phyloP scores from a whole-genome alignment of 352 stramenopile species.

The Globisporangium canariense region DNA sequence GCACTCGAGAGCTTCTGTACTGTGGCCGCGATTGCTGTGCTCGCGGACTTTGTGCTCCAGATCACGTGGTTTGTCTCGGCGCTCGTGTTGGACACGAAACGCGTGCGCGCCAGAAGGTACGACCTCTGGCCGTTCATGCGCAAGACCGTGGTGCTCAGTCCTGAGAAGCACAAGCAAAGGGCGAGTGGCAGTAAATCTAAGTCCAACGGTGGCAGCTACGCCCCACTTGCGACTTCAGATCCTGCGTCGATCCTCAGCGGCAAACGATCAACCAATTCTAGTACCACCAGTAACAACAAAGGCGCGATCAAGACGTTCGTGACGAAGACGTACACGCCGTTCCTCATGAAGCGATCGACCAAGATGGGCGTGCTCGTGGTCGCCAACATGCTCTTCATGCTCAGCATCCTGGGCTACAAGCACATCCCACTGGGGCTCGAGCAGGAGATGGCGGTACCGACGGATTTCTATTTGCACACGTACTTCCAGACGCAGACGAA shows the following conservation, averaged over 20 bases:
- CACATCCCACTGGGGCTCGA: slow-evolving; percentile 84
- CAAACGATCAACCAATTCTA: neutral
- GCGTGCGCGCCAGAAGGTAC: slow-evolving; percentile 61
- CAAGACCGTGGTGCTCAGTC: slow-evolving; percentile 43
- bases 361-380: slow-evolving; percentile 58
- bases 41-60: slow-evolving; percentile 79
- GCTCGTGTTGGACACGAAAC: slow-evolving; percentile 69
- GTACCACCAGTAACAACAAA: slow-evolving; percentile 1
- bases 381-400: slow-evolving; percentile 24
- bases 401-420: slow-evolving; percentile 54
- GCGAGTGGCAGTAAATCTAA: slow-evolving; percentile 1
- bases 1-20: slow-evolving; percentile 86
- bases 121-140: slow-evolving; percentile 68
- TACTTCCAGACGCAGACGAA: slow-evolving; percentile 88
- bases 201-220: neutral
- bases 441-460: slow-evolving; percentile 84
- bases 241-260: slow-evolving; percentile 1
- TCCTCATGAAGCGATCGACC: slow-evolving; percentile 52
- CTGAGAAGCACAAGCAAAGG: slow-evolving; percentile 25
- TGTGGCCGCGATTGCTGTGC: slow-evolving; percentile 78
- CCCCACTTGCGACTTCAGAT: neutral
- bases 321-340: slow-evolving; percentile 60
- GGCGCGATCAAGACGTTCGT: slow-evolving; percentile 62
- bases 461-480: slow-evolving; percentile 86
- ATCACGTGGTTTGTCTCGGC: slow-evolving; percentile 87